Evolutionary conservation across 78 protist genomes (phyloP).

Genomic region (Fonticula alba): DNA sequence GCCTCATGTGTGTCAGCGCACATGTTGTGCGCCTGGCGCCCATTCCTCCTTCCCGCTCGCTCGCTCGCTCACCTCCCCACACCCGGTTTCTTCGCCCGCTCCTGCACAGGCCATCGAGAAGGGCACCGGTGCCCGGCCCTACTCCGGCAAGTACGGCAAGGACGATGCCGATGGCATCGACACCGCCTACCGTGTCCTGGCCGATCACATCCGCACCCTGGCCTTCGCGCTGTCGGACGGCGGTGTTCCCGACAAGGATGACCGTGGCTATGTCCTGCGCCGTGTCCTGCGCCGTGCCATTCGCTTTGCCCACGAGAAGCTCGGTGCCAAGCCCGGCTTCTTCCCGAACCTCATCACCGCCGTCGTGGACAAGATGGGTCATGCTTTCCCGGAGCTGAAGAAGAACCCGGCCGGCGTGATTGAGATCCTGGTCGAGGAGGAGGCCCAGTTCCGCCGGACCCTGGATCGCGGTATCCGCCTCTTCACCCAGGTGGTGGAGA

Average conservation of each 20-base stretch:
- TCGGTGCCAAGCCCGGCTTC: slow-evolving; percentile 63
- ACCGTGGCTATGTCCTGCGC: slow-evolving; percentile 81
- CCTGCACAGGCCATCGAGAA: no score
- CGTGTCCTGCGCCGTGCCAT: slow-evolving; percentile 83
- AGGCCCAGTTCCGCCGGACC: slow-evolving; percentile 41
- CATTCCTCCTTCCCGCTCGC: no score
- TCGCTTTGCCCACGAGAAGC: slow-evolving; percentile 29
- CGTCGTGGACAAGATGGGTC: slow-evolving; percentile 52
- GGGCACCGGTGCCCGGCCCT: slow-evolving; percentile 41
- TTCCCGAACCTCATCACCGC: slow-evolving; percentile 45
- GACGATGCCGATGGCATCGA: slow-evolving; percentile 67
- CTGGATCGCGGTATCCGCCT: slow-evolving; percentile 37
- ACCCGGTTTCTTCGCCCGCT: not conserved
- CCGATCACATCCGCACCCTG: slow-evolving; percentile 92
- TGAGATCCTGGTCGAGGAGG: slow-evolving; percentile 61
- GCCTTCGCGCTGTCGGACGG: slow-evolving; percentile 88
- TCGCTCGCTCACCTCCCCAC: no score
- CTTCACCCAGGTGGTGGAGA: slow-evolving; percentile 34
- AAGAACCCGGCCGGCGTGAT: slow-evolving; percentile 8
- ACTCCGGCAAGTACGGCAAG: slow-evolving; percentile 28
- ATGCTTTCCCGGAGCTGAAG: slow-evolving; percentile 59
- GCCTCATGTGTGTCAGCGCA: not conserved
- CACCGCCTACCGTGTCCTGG: slow-evolving; percentile 94
- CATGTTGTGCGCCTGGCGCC: no score
- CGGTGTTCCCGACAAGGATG: slow-evolving; percentile 56